A percentile compares a stretch with the other conserved stretches of the same genome.
These are phyloP conservation scores for Chlamydomonas asymmetrica DNA, from an alignment of 139 green algal genomes.

Conservation along the genomic window DNA sequence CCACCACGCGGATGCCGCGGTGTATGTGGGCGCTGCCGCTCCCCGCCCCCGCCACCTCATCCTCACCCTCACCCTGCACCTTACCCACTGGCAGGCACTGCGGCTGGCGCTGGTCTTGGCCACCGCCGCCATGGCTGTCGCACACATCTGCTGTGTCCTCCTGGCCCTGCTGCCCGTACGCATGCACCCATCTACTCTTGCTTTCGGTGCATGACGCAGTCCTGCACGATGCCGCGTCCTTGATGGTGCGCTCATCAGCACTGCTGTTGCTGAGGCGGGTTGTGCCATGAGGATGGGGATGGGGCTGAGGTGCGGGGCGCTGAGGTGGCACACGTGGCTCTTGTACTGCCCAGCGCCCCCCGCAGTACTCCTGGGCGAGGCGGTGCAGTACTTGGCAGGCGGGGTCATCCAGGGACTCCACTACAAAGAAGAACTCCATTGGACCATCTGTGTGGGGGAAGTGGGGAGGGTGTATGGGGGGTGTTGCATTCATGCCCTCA, in stretches of 20 bases:
- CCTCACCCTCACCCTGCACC: not conserved
- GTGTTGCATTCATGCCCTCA: not conserved
- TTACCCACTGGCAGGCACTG: not conserved
- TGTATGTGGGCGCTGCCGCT: not conserved
- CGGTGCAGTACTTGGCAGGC: conserved; percentile 30
- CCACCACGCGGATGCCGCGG: conserved; percentile 35
- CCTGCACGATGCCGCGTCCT: too few species aligned
- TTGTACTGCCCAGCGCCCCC: not conserved
- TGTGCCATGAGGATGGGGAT: too few species aligned
- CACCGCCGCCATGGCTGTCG: too few species aligned
- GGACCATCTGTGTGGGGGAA: conserved; percentile 40
- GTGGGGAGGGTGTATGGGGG: not conserved
- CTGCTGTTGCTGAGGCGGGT: too few species aligned
- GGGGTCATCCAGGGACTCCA: conserved; percentile 58
- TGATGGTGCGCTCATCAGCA: too few species aligned
- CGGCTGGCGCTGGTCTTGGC: not conserved
- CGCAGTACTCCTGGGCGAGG: conserved; percentile 2
- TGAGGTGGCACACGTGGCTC: not conserved
- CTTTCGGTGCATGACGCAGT: not conserved
- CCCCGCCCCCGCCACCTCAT: not conserved
- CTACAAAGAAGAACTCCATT: conserved; percentile 78
- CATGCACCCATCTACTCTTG: too few species aligned
- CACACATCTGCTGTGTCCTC: too few species aligned
- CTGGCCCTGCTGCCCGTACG: too few species aligned
- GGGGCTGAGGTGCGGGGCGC: too few species aligned